phyloP scores from a whole-genome alignment of 148 eudicot genomes.

The Chenopodium album region DNA sequence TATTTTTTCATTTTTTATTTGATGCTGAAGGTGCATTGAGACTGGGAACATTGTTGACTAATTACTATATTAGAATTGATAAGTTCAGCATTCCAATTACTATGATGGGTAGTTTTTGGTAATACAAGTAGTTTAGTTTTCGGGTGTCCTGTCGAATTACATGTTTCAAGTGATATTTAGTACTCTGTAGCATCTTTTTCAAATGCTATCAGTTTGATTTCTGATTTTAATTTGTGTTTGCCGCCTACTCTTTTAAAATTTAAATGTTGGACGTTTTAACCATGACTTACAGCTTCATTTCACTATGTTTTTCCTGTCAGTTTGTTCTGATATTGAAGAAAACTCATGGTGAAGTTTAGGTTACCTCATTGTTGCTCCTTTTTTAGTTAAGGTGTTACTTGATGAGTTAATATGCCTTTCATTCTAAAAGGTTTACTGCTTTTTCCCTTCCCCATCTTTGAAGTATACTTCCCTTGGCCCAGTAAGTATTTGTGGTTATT shows the following conservation, averaged over 20 bases:
- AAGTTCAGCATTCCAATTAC: background rate
- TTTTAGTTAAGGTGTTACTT: background rate
- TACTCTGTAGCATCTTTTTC: background rate
- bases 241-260: background rate
- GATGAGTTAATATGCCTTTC: background rate
- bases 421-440: background rate
- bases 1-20: too few species aligned
- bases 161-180: background rate
- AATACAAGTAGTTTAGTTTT: too few species aligned
- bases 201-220: background rate
- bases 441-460: background rate
- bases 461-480: constrained; percentile 16
- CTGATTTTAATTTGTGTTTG: background rate
- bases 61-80: background rate
- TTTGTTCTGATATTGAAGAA: background rate
- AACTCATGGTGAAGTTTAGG: background rate
- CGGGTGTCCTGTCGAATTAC: background rate
- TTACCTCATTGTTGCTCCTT: background rate
- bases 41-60: background rate
- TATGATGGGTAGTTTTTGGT: background rate
- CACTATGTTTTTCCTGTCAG: background rate
- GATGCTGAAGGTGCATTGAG: background rate
- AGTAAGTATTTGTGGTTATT: constrained; percentile 7
- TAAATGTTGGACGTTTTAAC: background rate
- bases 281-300: background rate